Percentiles rank a stretch among this genome's conserved stretches.
Evolutionary conservation across 1,139 yeast species (phyloP).

Genomic region (Candida sp.): DNA sequence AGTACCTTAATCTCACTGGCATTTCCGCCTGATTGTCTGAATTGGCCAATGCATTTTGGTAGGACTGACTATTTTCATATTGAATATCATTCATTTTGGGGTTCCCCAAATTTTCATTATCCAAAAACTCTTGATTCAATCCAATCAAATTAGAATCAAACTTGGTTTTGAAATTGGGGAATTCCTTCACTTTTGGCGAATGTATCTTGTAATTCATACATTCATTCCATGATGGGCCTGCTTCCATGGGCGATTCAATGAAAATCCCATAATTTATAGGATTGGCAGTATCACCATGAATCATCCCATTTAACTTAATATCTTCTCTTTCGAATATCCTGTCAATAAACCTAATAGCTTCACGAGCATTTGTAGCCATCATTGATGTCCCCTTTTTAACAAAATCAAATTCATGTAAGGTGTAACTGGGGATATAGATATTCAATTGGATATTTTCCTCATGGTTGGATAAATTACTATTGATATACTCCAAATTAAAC

Average conservation of each 20-base stretch:
- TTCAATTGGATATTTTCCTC: slow-evolving; percentile 21
- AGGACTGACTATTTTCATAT: slow-evolving; percentile 30
- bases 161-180: slow-evolving; percentile 41
- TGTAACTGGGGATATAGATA: slow-evolving; percentile 49
- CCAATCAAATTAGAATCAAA: slow-evolving; percentile 29
- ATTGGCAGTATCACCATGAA: slow-evolving; percentile 2
- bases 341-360: slow-evolving; percentile 54
- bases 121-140: not conserved
- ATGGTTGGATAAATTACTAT: slow-evolving; percentile 14
- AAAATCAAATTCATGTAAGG: slow-evolving; percentile 55
- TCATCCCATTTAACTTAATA: slow-evolving; percentile 3
- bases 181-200: slow-evolving; percentile 43
- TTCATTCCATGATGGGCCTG: slow-evolving; percentile 48
- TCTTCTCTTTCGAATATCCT: slow-evolving; percentile 21
- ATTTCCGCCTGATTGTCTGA: slow-evolving; percentile 39
- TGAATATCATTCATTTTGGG: slow-evolving; percentile 24
- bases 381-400: slow-evolving; percentile 53
- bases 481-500: slow-evolving; percentile 41
- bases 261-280: slow-evolving; percentile 17
- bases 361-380: slow-evolving; percentile 55
- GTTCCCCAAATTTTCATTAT: slow-evolving; percentile 6
- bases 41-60: slow-evolving; percentile 23
- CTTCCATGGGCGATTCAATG: slow-evolving; percentile 37
- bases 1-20: slow-evolving; percentile 46
- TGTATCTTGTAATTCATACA: slow-evolving; percentile 43